Conservation (phyloP, 352 stramenopile species). For the Phytopythium mirpurense region DNA sequence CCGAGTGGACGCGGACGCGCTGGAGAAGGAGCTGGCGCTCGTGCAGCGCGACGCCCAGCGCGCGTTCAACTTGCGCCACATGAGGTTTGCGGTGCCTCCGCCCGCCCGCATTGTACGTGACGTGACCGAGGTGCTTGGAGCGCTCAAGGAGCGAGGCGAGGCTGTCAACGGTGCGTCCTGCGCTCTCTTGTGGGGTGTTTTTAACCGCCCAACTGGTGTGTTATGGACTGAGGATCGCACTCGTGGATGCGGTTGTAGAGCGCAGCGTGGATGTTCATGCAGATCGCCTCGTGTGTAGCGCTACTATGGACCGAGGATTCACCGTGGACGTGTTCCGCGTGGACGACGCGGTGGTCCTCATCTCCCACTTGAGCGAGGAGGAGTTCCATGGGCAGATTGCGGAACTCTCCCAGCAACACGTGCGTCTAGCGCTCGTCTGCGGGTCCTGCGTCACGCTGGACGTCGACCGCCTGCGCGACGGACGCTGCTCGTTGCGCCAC, state of each 20-base stretch:
- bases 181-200: not conserved
- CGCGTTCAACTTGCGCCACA: slow-evolving; percentile 58
- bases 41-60: slow-evolving; percentile 18
- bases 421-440: slow-evolving; percentile 50
- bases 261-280: not conserved
- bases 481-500: slow-evolving; percentile 35
- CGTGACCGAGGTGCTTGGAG: slow-evolving; percentile 20
- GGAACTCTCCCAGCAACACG: slow-evolving; percentile 19
- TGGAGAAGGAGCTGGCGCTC: slow-evolving; percentile 24
- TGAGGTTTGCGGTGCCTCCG: slow-evolving; percentile 33
- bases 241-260: too few relatives aligned
- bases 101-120: slow-evolving; percentile 32
- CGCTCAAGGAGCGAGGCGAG: not conserved
- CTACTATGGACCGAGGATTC: too few relatives aligned
- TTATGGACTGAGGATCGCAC: too few relatives aligned
- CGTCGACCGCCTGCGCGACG: slow-evolving; percentile 27
- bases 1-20: slow-evolving; percentile 10
- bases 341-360: slow-evolving; percentile 49
- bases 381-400: slow-evolving; percentile 59
- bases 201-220: too few relatives aligned
- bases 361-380: slow-evolving; percentile 44
- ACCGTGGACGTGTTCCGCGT: too few relatives aligned
- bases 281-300: slow-evolving; percentile 9
- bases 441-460: slow-evolving; percentile 28
- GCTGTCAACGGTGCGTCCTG: not conserved